Evolutionary conservation across 2,329 filamentous ascomycete species (phyloP).

Genomic region (Aspergillus tubingensis): DNA sequence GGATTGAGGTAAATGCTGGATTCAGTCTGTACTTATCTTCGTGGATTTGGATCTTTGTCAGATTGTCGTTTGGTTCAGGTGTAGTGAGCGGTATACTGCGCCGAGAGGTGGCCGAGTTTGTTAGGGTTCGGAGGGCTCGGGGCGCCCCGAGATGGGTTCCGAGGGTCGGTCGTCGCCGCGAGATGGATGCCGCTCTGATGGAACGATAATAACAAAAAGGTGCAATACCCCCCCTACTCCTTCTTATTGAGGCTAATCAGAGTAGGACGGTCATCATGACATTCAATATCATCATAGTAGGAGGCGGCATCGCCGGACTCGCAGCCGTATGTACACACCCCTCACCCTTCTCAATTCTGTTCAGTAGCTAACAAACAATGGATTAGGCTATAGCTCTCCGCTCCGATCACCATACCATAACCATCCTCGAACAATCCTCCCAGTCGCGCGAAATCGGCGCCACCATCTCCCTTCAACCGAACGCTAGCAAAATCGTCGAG

Average conservation of each 20-base stretch:
- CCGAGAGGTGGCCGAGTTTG: background rate
- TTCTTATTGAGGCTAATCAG: rapidly evolving
- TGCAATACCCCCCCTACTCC: too few species aligned
- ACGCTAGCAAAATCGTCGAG: conserved; percentile 27
- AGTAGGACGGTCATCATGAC: background rate
- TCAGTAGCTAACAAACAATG: too few species aligned
- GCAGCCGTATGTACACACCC: conserved; percentile 23
- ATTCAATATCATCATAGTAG: conserved; percentile 55
- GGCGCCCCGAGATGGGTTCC: background rate
- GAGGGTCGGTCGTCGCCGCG: background rate
- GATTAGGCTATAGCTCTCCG: conserved; percentile 27
- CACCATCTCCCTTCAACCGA: conserved; percentile 50
- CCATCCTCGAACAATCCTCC: conserved; percentile 27
- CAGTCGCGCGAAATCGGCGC: conserved; percentile 48
- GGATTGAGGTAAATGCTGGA: background rate
- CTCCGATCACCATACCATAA: conserved; percentile 23
- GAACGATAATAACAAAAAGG: background rate
- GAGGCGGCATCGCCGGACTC: conserved; percentile 42
- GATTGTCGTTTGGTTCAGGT: background rate
- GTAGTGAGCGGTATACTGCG: background rate
- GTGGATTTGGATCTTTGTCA: too few species aligned
- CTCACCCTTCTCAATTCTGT: too few species aligned
- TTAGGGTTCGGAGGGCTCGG: background rate
- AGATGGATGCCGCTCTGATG: background rate
- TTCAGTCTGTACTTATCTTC: background rate